These are phyloP conservation scores for Entomophthora muscae DNA, from an alignment of 371 early-diverging fungal species.

Conservation along the genomic window DNA sequence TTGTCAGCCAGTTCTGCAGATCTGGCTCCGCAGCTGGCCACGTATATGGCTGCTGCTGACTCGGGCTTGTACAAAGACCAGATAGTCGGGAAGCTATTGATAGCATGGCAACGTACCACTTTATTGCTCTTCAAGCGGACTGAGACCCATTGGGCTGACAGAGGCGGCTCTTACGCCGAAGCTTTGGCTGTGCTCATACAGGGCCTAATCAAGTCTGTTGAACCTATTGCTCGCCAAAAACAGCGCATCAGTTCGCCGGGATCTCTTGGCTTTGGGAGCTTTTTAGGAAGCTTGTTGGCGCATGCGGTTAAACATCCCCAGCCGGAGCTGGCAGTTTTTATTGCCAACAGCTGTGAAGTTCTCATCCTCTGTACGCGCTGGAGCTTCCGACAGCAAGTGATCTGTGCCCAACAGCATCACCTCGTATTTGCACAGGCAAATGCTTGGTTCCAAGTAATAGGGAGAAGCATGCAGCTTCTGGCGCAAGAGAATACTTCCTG, in stretches of 20 bases:
- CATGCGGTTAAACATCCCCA: not conserved
- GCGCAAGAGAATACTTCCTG: not conserved
- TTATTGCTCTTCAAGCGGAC: not conserved
- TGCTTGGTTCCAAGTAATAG: not conserved
- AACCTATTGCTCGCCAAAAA: not conserved
- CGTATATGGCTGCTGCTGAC: not conserved
- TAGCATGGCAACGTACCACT: not conserved
- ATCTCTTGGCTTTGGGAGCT: not conserved
- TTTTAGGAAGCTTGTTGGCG: not conserved
- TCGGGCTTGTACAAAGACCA: not conserved
- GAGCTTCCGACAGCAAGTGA: not conserved
- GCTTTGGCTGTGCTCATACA: not conserved
- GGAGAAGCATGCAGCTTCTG: not conserved
- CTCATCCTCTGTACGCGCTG: not conserved
- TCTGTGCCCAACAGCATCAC: not conserved
- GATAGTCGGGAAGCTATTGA: not conserved
- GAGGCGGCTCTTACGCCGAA: not conserved
- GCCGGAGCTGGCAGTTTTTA: not conserved
- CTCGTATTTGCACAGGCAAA: not conserved
- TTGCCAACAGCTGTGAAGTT: not conserved
- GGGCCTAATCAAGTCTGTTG: not conserved
- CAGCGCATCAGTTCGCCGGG: not conserved
- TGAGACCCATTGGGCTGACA: not conserved
- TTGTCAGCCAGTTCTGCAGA: not conserved
- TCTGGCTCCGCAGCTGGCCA: not conserved